Evolutionary conservation across 2,329 filamentous ascomycete genomes (phyloP).

Genomic region (Aspergillus sp.): DNA sequence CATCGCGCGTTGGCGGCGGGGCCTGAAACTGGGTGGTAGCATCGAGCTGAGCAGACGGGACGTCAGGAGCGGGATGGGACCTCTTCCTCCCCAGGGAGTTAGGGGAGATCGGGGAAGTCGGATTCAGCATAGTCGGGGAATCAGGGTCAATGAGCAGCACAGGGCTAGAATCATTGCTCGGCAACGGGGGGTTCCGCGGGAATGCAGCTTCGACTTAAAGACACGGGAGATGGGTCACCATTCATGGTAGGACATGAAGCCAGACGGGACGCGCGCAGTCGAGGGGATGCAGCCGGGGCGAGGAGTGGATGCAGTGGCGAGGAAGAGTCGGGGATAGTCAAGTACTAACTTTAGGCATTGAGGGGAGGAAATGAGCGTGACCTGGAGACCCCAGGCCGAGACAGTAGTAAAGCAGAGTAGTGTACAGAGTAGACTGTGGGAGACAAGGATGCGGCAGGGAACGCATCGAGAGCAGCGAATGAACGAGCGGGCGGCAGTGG

Average conservation of each 20-base stretch:
- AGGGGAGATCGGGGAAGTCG: conserved; percentile 21
- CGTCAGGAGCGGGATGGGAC: conserved; percentile 22
- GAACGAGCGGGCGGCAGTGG: too few species aligned
- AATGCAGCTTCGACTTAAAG: conserved; percentile 10
- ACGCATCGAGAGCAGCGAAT: neutral
- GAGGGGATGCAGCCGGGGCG: neutral
- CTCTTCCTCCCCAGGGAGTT: conserved; percentile 28
- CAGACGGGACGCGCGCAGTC: neutral
- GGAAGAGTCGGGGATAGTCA: neutral
- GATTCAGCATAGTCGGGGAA: conserved; percentile 24
- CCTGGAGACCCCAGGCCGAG: neutral
- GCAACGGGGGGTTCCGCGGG: conserved; percentile 11
- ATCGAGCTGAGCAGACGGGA: conserved; percentile 14
- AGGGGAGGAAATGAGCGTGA: neutral
- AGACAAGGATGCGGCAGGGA: neutral
- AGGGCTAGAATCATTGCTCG: conserved; percentile 24
- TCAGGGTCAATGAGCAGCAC: conserved; percentile 14
- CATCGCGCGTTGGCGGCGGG: conserved; percentile 11
- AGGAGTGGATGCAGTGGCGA: neutral
- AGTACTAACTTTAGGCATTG: neutral
- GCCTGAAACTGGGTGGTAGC: conserved; percentile 8
- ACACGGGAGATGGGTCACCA: conserved; percentile 17
- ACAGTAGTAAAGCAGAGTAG: neutral
- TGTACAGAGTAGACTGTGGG: too few species aligned
- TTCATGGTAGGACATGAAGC: conserved; percentile 19